Conservation (phyloP, 2,329 filamentous ascomycete species). For the Sporothrix euskadiensis region DNA sequence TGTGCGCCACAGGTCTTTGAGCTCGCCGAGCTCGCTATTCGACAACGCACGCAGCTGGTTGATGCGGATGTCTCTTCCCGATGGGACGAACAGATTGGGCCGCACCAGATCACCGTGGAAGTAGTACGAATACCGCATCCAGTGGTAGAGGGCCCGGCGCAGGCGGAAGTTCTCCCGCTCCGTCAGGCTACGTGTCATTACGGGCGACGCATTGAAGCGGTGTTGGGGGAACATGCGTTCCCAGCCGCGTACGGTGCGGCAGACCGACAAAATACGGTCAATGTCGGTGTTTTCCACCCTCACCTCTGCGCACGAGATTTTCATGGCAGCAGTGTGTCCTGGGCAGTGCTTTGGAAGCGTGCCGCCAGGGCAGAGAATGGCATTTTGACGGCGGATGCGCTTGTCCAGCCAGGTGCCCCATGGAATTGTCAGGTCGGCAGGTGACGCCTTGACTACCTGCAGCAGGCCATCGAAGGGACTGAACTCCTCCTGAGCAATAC, state of each 20-base stretch:
- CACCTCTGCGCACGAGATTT: slow-evolving; percentile 24
- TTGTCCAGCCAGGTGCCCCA: slow-evolving; percentile 44
- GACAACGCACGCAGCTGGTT: slow-evolving; percentile 49
- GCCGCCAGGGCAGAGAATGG: slow-evolving; percentile 32
- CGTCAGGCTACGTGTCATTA: slow-evolving; percentile 47
- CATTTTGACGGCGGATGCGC: slow-evolving; percentile 43
- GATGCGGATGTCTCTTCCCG: slow-evolving; percentile 42
- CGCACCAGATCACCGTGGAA: slow-evolving; percentile 50
- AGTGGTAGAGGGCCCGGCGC: slow-evolving; percentile 53
- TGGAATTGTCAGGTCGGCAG: slow-evolving; percentile 40
- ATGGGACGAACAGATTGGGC: slow-evolving; percentile 31
- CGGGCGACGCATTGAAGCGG: slow-evolving; percentile 46
- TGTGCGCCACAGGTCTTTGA: slow-evolving; percentile 49
- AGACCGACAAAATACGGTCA: slow-evolving; percentile 38
- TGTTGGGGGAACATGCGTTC: slow-evolving; percentile 43
- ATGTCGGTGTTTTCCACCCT: slow-evolving; percentile 36
- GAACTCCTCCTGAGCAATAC: slow-evolving; percentile 46
- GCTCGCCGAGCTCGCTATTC: slow-evolving; percentile 48
- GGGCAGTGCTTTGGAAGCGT: slow-evolving; percentile 25
- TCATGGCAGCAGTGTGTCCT: slow-evolving; percentile 4
- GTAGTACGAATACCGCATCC: slow-evolving; percentile 57
- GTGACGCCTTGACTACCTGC: slow-evolving; percentile 48
- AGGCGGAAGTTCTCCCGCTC: slow-evolving; percentile 49
- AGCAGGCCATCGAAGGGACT: slow-evolving; percentile 50
- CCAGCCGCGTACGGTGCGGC: slow-evolving; percentile 44